Conservation (phyloP, 495 filamentous ascomycete species). For the Xylona heveae region DNA sequence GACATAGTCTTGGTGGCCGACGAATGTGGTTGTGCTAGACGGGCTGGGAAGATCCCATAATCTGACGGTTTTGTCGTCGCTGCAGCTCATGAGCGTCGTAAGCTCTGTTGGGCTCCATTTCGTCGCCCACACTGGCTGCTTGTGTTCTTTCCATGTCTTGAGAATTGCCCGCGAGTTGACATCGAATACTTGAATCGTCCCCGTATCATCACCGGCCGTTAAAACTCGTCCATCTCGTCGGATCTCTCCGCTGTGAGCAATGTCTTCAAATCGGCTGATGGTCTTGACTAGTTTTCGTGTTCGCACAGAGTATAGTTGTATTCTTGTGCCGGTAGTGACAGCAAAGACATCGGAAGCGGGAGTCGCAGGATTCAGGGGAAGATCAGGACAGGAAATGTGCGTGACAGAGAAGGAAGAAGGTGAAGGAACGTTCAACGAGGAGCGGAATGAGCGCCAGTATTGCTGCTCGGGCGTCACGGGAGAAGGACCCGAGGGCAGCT, state of each 20-base stretch:
- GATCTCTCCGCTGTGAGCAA: slow-evolving; percentile 69
- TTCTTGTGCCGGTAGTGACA: slow-evolving; percentile 71
- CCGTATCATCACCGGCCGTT: slow-evolving; percentile 76
- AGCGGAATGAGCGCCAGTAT: slow-evolving; percentile 89
- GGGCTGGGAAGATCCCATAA: slow-evolving; percentile 84
- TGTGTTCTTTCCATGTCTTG: slow-evolving; percentile 90
- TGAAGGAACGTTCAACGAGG: slow-evolving; percentile 67
- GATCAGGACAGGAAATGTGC: slow-evolving; percentile 57
- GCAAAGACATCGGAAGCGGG: slow-evolving; percentile 54
- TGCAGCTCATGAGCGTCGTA: slow-evolving; percentile 62
- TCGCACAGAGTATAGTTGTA: slow-evolving; percentile 81
- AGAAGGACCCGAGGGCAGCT: slow-evolving; percentile 54
- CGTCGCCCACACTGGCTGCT: slow-evolving; percentile 82
- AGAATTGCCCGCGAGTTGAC: slow-evolving; percentile 71
- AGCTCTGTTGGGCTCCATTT: slow-evolving; percentile 74
- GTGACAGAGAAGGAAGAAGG: slow-evolving; percentile 69
- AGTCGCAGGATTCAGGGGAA: slow-evolving; percentile 24
- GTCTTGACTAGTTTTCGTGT: slow-evolving; percentile 78
- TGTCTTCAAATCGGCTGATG: slow-evolving; percentile 77
- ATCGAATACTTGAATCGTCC: slow-evolving; percentile 87
- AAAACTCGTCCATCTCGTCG: slow-evolving; percentile 74
- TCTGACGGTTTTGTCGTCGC: slow-evolving; percentile 79
- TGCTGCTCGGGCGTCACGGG: slow-evolving; percentile 70
- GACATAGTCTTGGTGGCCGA: slow-evolving; percentile 88
- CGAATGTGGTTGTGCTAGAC: slow-evolving; percentile 48